These are phyloP conservation scores for Trametes coccinea DNA, from an alignment of 768 basidiomycete genomes.

Conservation along the genomic window DNA sequence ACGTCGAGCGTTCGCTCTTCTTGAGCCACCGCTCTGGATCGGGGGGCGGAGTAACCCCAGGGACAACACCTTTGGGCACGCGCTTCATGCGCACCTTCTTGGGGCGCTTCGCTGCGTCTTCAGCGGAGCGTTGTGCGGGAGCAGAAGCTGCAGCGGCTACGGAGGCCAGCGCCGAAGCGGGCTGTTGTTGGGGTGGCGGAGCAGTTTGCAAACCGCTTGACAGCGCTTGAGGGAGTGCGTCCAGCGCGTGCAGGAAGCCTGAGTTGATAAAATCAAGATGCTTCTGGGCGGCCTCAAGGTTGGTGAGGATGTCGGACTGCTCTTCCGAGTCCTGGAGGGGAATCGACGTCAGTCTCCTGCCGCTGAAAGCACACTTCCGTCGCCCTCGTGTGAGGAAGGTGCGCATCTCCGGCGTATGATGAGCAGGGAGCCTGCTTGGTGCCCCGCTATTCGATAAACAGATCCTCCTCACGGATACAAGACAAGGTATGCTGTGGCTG, in stretches of 20 bases:
- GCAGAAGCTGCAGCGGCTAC: constrained; percentile 12
- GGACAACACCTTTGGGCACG: constrained; percentile 73
- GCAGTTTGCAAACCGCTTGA: constrained; percentile 58
- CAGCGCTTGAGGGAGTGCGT: constrained; percentile 53
- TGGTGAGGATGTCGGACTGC: constrained; percentile 83
- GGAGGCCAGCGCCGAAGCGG: constrained; percentile 28
- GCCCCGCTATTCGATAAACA: no score
- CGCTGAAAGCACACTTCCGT: neutral
- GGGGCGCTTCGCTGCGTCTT: constrained; percentile 27
- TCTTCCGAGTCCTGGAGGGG: constrained; percentile 74
- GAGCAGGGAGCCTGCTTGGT: neutral
- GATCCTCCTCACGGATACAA: no score
- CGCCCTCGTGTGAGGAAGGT: neutral
- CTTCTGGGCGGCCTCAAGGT: constrained; percentile 77
- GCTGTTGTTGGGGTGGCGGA: constrained; percentile 54
- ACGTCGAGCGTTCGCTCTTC: constrained; percentile 75
- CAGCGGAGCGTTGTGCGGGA: constrained; percentile 19
- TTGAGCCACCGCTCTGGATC: constrained; percentile 90
- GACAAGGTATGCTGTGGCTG: neutral
- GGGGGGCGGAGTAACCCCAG: constrained; percentile 78
- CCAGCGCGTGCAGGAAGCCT: constrained; percentile 65
- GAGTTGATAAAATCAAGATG: constrained; percentile 84
- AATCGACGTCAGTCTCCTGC: constrained; percentile 18
- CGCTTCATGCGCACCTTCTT: constrained; percentile 63
- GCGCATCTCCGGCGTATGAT: neutral